These are phyloP conservation scores for Pseudonectria buxi DNA, from an alignment of 2,329 filamentous ascomycete species.

Conservation along the genomic window DNA sequence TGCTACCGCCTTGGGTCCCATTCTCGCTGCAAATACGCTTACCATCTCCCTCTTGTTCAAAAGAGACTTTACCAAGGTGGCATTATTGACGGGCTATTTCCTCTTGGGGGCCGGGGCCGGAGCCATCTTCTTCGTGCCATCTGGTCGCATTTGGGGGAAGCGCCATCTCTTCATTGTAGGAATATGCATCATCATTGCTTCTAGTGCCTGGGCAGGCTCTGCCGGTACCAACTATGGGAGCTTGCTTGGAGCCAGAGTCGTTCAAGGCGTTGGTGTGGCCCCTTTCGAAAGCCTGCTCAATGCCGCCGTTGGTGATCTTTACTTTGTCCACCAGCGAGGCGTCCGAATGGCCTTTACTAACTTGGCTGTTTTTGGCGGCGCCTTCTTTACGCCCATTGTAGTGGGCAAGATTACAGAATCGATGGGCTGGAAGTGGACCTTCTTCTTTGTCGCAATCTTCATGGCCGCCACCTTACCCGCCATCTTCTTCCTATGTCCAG, in stretches of 20 bases:
- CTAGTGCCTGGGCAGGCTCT: slow-evolving; percentile 71
- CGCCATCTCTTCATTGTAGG: slow-evolving; percentile 80
- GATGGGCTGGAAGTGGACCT: slow-evolving; percentile 81
- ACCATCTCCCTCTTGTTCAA: slow-evolving; percentile 63
- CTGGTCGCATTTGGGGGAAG: slow-evolving; percentile 86
- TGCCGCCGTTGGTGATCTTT: slow-evolving; percentile 81
- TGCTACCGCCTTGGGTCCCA: slow-evolving; percentile 74
- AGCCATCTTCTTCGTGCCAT: slow-evolving; percentile 80
- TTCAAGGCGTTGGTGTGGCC: slow-evolving; percentile 80
- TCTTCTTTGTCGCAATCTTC: slow-evolving; percentile 85
- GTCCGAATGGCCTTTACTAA: slow-evolving; percentile 77
- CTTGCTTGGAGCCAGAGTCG: slow-evolving; percentile 69
- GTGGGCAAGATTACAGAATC: slow-evolving; percentile 76
- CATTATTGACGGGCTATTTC: slow-evolving; percentile 80
- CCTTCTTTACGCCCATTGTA: slow-evolving; percentile 72
- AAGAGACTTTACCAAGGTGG: slow-evolving; percentile 65
- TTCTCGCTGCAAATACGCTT: slow-evolving; percentile 83
- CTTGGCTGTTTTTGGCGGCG: slow-evolving; percentile 49
- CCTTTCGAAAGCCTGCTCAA: slow-evolving; percentile 90
- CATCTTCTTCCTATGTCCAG: slow-evolving; percentile 73
- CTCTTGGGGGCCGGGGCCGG: slow-evolving; percentile 75
- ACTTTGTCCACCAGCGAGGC: slow-evolving; percentile 79
- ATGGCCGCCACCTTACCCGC: slow-evolving; percentile 61
- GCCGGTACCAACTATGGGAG: slow-evolving; percentile 61
- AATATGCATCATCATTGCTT: slow-evolving; percentile 63